A percentile compares a stretch with the other conserved stretches of the same genome.
Evolutionary conservation across 2,329 filamentous ascomycete species (phyloP).

Genomic region (Xenoacremonium recifei): DNA sequence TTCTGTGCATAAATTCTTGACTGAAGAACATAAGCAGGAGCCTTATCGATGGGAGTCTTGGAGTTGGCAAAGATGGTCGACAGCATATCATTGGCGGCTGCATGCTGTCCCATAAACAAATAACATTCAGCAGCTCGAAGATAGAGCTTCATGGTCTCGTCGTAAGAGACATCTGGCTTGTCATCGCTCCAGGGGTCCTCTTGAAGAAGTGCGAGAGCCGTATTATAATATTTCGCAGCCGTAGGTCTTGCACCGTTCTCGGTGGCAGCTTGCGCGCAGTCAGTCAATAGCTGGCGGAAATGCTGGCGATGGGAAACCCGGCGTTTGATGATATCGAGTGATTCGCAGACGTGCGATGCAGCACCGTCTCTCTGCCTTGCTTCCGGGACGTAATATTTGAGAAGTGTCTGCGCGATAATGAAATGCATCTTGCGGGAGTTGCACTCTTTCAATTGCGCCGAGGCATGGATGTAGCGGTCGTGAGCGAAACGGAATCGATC

Average conservation of each 20-base stretch:
- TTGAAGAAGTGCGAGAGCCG: conserved; percentile 77
- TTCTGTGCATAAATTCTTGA: conserved; percentile 74
- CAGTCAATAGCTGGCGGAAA: conserved; percentile 74
- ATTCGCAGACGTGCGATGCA: conserved; percentile 78
- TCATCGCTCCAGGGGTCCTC: conserved; percentile 72
- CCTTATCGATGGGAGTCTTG: conserved; percentile 73
- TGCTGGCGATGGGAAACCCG: conserved; percentile 58
- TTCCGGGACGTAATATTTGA: conserved; percentile 66
- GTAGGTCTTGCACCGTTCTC: conserved; percentile 82
- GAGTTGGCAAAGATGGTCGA: conserved; percentile 68
- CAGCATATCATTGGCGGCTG: conserved; percentile 67
- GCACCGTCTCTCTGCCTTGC: conserved; percentile 66
- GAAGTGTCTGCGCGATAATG: conserved; percentile 76
- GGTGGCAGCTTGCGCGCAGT: conserved; percentile 74
- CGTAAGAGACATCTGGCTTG: conserved; percentile 72
- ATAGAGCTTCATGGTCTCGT: conserved; percentile 79
- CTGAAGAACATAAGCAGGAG: conserved; percentile 78
- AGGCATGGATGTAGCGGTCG: conserved; percentile 80
- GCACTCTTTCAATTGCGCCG: conserved; percentile 66
- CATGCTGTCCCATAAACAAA: conserved; percentile 72
- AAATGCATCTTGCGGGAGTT: conserved; percentile 83
- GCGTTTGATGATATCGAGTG: conserved; percentile 70
- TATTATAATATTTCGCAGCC: conserved; percentile 77
- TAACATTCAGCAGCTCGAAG: conserved; percentile 80
- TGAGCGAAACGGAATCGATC: conserved; percentile 87